A percentile compares a stretch with the other conserved stretches of the same genome.
phyloP scores from a whole-genome alignment of 441 rosid species.

The Cnidoscolus chayamansa region DNA sequence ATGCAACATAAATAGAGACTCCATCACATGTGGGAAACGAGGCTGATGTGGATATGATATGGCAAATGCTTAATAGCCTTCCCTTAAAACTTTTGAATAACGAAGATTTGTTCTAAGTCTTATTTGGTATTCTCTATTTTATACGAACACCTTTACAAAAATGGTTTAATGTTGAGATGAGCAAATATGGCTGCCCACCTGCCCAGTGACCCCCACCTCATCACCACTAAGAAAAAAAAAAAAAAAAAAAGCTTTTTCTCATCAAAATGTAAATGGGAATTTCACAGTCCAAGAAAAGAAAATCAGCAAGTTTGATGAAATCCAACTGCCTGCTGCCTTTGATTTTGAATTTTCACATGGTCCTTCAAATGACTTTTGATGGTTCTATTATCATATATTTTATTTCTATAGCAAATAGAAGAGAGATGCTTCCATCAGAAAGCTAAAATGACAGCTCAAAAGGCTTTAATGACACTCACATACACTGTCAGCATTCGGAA shows the following conservation, averaged over 20 bases:
- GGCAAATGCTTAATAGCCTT: not conserved
- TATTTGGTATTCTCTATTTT: no score
- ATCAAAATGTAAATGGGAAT: not conserved
- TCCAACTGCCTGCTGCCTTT: conserved; percentile 12
- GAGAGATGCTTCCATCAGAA: conserved; percentile 33
- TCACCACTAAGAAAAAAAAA: not conserved
- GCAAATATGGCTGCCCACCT: not conserved
- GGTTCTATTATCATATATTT: not conserved
- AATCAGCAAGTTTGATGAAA: conserved; percentile 6
- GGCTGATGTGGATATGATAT: conserved; percentile 12
- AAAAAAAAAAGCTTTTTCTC: not conserved
- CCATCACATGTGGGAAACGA: not conserved
- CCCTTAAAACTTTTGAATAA: not conserved
- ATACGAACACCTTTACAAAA: not conserved
- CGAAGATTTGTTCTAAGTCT: not conserved
- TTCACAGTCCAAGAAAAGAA: not conserved
- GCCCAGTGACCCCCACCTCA: conserved; percentile 18
- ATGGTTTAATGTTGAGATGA: not conserved
- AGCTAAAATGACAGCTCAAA: conserved; percentile 39
- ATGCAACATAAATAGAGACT: not conserved
- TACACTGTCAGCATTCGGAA: conserved; percentile 1
- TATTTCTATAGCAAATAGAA: not conserved
- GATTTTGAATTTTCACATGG: not conserved
- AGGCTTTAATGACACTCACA: conserved; percentile 26
- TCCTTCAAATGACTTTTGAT: not conserved